Percentiles rank a stretch among this genome's conserved stretches.
These are phyloP conservation scores for Trichosporon coremiiforme DNA, from an alignment of 1,284 basidiomycete species.

Conservation along the genomic window DNA sequence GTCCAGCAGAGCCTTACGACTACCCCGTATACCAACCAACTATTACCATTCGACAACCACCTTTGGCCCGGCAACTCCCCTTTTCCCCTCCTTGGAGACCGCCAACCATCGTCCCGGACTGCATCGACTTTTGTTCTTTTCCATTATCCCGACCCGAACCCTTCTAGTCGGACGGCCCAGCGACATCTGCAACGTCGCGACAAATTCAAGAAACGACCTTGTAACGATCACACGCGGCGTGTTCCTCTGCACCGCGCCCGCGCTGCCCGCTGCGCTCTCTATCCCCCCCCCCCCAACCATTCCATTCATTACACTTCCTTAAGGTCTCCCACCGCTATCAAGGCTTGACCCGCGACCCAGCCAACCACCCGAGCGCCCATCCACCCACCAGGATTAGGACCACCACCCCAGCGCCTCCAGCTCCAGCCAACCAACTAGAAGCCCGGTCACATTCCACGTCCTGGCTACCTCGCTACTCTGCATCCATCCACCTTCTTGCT, in stretches of 20 bases:
- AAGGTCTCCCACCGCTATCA: conserved; percentile 8
- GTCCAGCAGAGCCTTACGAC: neutral
- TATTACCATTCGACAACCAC: conserved; percentile 14
- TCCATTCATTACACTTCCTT: conserved; percentile 11
- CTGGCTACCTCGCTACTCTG: conserved; percentile 10
- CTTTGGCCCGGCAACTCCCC: neutral
- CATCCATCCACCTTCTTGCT: conserved; percentile 19
- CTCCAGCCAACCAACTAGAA: conserved; percentile 13
- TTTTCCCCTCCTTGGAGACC: conserved; percentile 14
- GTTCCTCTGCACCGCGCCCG: neutral
- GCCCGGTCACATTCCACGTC: conserved; percentile 18
- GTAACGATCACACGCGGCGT: conserved; percentile 11
- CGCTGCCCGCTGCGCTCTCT: conserved; percentile 4
- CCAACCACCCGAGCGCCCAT: conserved; percentile 1
- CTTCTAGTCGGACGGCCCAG: neutral
- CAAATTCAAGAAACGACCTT: conserved; percentile 15
- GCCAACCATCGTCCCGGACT: neutral
- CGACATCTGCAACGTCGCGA: neutral
- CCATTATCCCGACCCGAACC: neutral
- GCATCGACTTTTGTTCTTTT: neutral
- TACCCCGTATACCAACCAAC: conserved; percentile 11
- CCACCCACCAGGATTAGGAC: neutral
- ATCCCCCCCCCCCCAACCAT: conserved; percentile 3
- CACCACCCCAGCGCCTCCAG: neutral
- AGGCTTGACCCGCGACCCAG: neutral